Evolutionary conservation across 2,329 filamentous ascomycete genomes (phyloP).

Genomic region (Penicillium sp.): DNA sequence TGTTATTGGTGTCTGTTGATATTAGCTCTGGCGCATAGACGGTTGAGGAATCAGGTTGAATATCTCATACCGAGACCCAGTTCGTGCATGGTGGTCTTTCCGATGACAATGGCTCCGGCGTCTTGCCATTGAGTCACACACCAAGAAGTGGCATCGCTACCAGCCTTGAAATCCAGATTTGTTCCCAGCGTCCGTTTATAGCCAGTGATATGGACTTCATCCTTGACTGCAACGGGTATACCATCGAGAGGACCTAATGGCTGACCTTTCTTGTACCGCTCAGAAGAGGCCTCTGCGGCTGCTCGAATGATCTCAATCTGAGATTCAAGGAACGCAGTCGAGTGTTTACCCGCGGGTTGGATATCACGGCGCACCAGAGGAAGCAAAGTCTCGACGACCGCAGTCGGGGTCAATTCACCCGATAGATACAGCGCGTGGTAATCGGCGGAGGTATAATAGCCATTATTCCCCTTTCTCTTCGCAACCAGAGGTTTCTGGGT

Average conservation of each 20-base stretch:
- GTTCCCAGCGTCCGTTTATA: constrained; percentile 71
- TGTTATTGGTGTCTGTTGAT: constrained; percentile 72
- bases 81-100: constrained; percentile 81
- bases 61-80: constrained; percentile 64
- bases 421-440: constrained; percentile 76
- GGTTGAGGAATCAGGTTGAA: background rate
- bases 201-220: constrained; percentile 73
- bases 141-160: constrained; percentile 65
- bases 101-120: constrained; percentile 74
- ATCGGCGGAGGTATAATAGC: constrained; percentile 73
- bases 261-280: constrained; percentile 69
- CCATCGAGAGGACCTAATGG: constrained; percentile 75
- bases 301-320: constrained; percentile 66
- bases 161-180: constrained; percentile 59
- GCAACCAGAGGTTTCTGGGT: constrained; percentile 33
- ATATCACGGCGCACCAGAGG: constrained; percentile 69
- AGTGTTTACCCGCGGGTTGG: constrained; percentile 62
- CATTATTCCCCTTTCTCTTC: constrained; percentile 39
- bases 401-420: constrained; percentile 70
- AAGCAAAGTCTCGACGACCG: constrained; percentile 72
- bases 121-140: constrained; percentile 73
- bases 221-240: constrained; percentile 81
- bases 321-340: constrained; percentile 72
- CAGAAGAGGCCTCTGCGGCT: constrained; percentile 73
- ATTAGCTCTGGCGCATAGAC: background rate